phyloP scores from a whole-genome alignment of 768 basidiomycete genomes.

The Lactarius evosmus region DNA sequence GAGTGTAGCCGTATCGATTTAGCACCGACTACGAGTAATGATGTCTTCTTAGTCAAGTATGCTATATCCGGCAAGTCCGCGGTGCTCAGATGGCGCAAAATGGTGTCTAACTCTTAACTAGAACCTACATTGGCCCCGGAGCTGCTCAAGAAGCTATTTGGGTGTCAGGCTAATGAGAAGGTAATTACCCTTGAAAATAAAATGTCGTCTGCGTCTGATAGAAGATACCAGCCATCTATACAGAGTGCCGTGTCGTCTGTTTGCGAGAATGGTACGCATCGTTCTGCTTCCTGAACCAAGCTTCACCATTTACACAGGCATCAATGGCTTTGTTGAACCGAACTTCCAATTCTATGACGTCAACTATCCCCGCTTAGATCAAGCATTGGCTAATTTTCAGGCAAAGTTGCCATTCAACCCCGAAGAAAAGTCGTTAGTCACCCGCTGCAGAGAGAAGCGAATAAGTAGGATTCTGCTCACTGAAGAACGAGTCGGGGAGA shows the following conservation, averaged over 20 bases:
- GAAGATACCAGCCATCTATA: constrained; percentile 57
- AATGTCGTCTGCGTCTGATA: background rate
- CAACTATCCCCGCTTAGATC: constrained; percentile 42
- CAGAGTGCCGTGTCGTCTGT: constrained; percentile 67
- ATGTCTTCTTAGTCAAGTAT: constrained; percentile 37
- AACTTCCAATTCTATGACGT: constrained; percentile 54
- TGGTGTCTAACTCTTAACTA: constrained; percentile 28
- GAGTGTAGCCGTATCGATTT: constrained; percentile 21
- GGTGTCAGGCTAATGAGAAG: constrained; percentile 83
- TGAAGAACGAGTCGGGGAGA: constrained; percentile 42
- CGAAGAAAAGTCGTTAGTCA: constrained; percentile 40
- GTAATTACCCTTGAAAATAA: constrained; percentile 34
- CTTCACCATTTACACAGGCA: constrained; percentile 40
- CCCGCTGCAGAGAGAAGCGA: constrained; percentile 45
- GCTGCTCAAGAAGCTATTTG: constrained; percentile 60
- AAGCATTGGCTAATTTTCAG: constrained; percentile 41
- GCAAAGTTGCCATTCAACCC: constrained; percentile 33
- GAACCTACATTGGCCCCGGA: constrained; percentile 63
- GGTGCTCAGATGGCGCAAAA: background rate
- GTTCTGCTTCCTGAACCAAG: constrained; percentile 18
- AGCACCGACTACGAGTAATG: background rate
- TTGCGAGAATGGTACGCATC: constrained; percentile 54
- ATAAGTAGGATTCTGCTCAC: constrained; percentile 41
- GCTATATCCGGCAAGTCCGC: constrained; percentile 39
- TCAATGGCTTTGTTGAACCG: constrained; percentile 61